Evolutionary conservation across 2,329 filamentous ascomycete genomes (phyloP), one percentile per base, ranked within the genome.

Genomic region (Epichloe brachyelytri): DNA sequence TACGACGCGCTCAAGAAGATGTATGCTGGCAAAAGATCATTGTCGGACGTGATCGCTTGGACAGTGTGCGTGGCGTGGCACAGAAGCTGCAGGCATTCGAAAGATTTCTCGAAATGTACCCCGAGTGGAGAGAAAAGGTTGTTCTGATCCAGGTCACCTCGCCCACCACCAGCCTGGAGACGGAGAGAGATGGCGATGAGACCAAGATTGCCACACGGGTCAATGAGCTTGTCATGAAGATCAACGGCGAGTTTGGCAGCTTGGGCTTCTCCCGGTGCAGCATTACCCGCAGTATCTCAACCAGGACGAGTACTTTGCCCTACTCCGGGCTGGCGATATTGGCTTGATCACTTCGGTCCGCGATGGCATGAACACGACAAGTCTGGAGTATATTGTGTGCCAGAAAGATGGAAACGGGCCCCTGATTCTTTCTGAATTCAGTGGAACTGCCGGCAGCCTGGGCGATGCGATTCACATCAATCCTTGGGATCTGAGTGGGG

Each of bases 291-390:
- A 96, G 65, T 96, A 96, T 65, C 77, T 97, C 44, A 84, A 82
- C 46, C 85, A 85, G 57, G 85, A 89, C 59, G 90, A 97, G 68
- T 97, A 97, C 67, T 94, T 95, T 67, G 90, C 91, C 4, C 78
- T 97, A n/a, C 77, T 97, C 49, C 83, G 91, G 22, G 82, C 88
- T 3, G 90, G 86, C 36, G 89, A 97, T 65, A 87, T 96, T 57
- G 91, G 89, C 4, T 75, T 97, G 48, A 96, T 97, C 67, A 96
- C 93, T 6, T 95, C 88, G 58, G 90, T 97, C 20, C 82, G 91
- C 54, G 93, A 97, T 65, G 91, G 91, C 53, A 96, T 97, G 90
- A 97, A 96, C 72, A 96, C 91, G 0, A 95, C 90, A 19, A 94
- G 88, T 64, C 74, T 97, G 59, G 93, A 97, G 68, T 97, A 96